phyloP scores from a whole-genome alignment of 75 land plant genomes.

The Pinus taeda region DNA sequence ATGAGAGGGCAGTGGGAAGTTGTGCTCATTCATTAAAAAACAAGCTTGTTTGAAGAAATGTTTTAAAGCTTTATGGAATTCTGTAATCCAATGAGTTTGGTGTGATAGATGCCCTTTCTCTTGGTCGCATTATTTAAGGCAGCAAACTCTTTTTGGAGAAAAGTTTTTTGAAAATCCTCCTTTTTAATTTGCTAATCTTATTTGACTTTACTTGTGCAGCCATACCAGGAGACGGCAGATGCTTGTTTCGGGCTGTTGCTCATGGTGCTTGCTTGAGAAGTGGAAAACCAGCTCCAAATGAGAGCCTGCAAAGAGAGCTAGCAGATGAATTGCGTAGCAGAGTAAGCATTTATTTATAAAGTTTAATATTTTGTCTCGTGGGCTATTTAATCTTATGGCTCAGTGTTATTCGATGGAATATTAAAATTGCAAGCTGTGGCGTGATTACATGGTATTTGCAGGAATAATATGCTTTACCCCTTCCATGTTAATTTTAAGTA shows the following conservation, averaged over 20 bases:
- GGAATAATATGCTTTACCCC: neutral
- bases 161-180: too few species aligned
- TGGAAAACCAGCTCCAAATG: conserved; percentile 70
- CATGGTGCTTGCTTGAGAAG: conserved; percentile 74
- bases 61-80: too few species aligned
- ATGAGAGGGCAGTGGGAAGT: neutral
- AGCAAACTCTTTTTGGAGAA: neutral
- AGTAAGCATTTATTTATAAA: conserved; percentile 23
- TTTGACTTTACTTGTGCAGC: conserved; percentile 41
- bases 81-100: neutral
- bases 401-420: neutral
- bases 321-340: conserved; percentile 87
- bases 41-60: too few species aligned
- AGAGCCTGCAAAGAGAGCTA: conserved; percentile 56
- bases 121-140: neutral
- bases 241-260: conserved; percentile 92
- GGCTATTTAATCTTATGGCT: neutral
- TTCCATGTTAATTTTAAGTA: neutral
- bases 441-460: neutral
- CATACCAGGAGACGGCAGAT: conserved; percentile 98
- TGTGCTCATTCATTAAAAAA: neutral
- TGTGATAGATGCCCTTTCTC: neutral
- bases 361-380: neutral
- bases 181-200: neutral
- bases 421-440: neutral